Percentiles rank a stretch among this genome's conserved stretches.
Conservation (phyloP, 768 basidiomycete species). For the Mycena rebaudengoi region DNA sequence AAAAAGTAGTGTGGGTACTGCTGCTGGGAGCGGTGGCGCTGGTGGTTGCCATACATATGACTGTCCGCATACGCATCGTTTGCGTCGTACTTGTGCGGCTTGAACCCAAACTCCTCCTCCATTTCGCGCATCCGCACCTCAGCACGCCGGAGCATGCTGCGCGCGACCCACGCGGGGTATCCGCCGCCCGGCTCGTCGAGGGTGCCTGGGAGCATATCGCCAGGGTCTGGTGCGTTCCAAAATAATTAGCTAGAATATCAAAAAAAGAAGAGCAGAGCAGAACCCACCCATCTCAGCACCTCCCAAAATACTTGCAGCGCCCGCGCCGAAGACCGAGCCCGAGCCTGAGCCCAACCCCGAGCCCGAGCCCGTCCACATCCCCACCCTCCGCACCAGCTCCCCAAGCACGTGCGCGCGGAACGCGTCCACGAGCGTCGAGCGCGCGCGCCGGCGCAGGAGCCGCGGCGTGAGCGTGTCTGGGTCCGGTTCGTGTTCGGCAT, state of each 20-base stretch:
- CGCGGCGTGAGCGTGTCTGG: conserved; percentile 37
- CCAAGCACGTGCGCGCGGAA: conserved; percentile 69
- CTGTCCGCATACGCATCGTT: neutral
- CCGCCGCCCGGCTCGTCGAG: conserved; percentile 42
- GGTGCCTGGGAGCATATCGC: too few relatives aligned
- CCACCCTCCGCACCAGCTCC: conserved; percentile 52
- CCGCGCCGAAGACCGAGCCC: too few relatives aligned
- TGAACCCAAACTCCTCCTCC: conserved; percentile 15
- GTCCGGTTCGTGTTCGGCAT: neutral
- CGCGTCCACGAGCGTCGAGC: conserved; percentile 71
- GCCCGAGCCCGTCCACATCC: conserved; percentile 19
- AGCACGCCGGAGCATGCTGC: conserved; percentile 59
- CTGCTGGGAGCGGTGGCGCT: too few relatives aligned
- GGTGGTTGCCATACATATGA: too few relatives aligned
- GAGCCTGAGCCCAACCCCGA: too few relatives aligned
- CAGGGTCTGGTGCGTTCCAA: too few relatives aligned
- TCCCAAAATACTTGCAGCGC: neutral
- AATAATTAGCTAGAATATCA: too few relatives aligned
- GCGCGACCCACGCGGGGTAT: conserved; percentile 63
- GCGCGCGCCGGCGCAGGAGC: conserved; percentile 66
- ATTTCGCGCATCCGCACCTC: conserved; percentile 52
- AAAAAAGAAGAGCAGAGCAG: too few relatives aligned
- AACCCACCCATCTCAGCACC: too few relatives aligned
- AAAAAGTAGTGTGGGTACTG: too few relatives aligned
- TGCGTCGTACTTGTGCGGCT: neutral